Evolutionary conservation across 164 flowering plant genomes (phyloP).

Genomic region (Magnolia changhungtana): DNA sequence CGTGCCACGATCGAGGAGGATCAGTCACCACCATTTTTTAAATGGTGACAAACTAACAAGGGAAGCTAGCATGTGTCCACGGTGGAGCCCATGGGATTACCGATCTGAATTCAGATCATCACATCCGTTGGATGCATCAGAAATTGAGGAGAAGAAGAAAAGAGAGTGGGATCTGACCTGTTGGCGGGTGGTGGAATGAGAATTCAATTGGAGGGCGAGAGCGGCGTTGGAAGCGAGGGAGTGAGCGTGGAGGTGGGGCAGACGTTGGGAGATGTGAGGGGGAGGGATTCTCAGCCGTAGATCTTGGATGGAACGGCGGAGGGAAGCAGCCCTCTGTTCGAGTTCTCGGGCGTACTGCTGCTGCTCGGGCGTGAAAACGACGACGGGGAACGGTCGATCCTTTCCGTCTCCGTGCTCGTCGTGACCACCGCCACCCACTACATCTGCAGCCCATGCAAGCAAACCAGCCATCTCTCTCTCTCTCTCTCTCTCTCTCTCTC

Average conservation of each 20-base stretch:
- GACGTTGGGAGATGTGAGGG: constrained; percentile 79
- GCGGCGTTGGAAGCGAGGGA: constrained; percentile 88
- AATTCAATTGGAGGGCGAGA: constrained; percentile 68
- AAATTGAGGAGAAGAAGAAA: neutral
- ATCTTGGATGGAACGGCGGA: constrained; percentile 79
- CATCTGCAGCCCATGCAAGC: constrained; percentile 99
- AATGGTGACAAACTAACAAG: too few relatives aligned
- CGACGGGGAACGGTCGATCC: constrained; percentile 7
- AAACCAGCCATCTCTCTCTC: constrained; percentile 69
- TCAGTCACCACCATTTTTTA: too few relatives aligned
- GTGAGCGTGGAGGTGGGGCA: constrained; percentile 91
- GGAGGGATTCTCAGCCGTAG: constrained; percentile 83
- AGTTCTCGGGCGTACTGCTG: constrained; percentile 49
- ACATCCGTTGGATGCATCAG: neutral
- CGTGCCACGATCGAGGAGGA: too few relatives aligned
- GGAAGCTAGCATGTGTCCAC: neutral
- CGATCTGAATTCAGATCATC: neutral
- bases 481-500: too few relatives aligned
- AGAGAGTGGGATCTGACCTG: constrained; percentile 40
- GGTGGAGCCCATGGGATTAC: neutral
- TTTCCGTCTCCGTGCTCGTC: constrained; percentile 31
- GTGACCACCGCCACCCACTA: constrained; percentile 53
- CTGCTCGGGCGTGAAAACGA: constrained; percentile 67
- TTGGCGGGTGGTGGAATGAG: constrained; percentile 77
- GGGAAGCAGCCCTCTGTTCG: constrained; percentile 49